Conservation (phyloP, 73 alveolate genomes). For the Paramecium tetraurelia region DNA sequence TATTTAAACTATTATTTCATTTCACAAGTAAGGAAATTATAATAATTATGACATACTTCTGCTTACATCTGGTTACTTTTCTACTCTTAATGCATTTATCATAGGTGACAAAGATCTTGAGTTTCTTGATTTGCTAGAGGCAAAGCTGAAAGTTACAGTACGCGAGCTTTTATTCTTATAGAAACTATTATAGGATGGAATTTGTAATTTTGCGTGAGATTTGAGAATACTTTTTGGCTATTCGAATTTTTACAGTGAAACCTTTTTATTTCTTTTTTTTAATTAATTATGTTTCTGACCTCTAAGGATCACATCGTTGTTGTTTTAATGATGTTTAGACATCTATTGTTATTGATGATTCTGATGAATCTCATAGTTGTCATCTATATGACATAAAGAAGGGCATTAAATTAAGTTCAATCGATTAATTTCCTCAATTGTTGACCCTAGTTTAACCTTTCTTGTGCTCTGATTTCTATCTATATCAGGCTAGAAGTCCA, state of each 20-base stretch:
- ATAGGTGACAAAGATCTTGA: not conserved
- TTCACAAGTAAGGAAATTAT: not conserved
- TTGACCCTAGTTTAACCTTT: not conserved
- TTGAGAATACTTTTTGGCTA: not conserved
- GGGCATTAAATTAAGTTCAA: not conserved
- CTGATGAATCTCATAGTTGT: not conserved
- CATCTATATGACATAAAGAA: not conserved
- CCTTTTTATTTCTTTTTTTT: not conserved
- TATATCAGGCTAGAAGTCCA: not conserved
- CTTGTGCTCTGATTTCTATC: not conserved
- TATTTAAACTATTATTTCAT: not conserved
- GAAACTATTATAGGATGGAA: not conserved
- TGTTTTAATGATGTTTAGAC: not conserved
- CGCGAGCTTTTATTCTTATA: not conserved
- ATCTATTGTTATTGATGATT: not conserved
- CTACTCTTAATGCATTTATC: not conserved
- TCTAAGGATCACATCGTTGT: not conserved
- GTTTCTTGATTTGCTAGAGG: not conserved
- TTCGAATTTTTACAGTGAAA: not conserved
- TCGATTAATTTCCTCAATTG: not conserved
- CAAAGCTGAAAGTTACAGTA: not conserved
- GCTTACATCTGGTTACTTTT: not conserved
- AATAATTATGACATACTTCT: not conserved
- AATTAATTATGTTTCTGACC: not conserved
- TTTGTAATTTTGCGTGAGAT: not conserved